Evolutionary conservation across 75 land plant species (phyloP), one percentile per base, ranked within the genome.

Genomic region (Pinus albicaulis): DNA sequence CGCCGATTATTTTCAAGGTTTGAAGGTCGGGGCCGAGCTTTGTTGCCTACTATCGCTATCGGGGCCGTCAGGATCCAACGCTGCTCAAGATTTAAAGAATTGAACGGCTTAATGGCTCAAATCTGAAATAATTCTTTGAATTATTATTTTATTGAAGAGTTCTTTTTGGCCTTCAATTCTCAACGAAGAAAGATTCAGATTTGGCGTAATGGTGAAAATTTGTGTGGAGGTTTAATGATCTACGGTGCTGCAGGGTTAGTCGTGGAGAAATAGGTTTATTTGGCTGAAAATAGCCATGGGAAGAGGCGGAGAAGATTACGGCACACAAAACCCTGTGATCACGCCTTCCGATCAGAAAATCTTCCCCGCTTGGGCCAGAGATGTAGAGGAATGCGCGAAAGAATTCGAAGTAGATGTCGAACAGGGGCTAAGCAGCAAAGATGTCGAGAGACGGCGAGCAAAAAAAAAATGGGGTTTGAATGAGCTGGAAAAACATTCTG

Each of bases 331-430:
- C 31, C 31, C 31, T 28, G 31, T 28, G 31, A 41, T 41, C 5
- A 41, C 58, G 59, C 53, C 44, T 38, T 57, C 13, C 26, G 90
- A 83, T 28, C 86, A 80, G 59, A 86, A 83, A 59, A 70, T 72
- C 31, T 91, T 86, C 41, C 86, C 88, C 12, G 96, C 90, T 8
- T 94, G 97, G 97, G 75, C 87, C 11, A 78, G 86, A 77, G 73
- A 92, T 12, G 92, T 88, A 8, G 92, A 87, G 15, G 78, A 89
- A 76, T 92, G 94, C 68, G 75, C 86, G 84, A 78, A 84, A 36
- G 85, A 90, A 73, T 84, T 79, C 56, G 61, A 74, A 26, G 92
- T 92, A 36, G 79, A 80, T 56, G 44, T 86, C 5, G 77, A 76
- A 19, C 79, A 86, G 69, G 98, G 95, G 25, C 78, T 92, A 17